Conservation (phyloP, 495 filamentous ascomycete genomes). For the Hypoxylon perforatum region DNA sequence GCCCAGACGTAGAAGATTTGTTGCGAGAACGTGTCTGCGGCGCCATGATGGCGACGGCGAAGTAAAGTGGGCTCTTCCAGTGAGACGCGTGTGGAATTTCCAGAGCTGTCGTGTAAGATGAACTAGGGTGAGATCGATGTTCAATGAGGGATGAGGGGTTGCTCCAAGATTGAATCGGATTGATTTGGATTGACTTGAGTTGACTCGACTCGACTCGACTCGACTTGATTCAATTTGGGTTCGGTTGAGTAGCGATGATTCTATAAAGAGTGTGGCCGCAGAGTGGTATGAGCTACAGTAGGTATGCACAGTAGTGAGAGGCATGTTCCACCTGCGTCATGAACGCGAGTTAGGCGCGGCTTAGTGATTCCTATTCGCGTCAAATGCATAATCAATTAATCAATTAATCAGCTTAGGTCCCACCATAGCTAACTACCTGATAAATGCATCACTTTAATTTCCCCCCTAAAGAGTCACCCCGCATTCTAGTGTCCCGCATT, state of each 20-base stretch:
- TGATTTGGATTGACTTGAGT: not conserved
- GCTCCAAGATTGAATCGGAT: not conserved
- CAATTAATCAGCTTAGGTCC: conserved; percentile 26
- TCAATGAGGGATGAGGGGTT: not conserved
- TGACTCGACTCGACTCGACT: not conserved
- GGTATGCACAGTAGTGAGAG: not conserved
- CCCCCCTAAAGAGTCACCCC: conserved; percentile 9
- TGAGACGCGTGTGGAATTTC: not conserved
- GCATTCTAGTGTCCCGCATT: conserved; percentile 6
- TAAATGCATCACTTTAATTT: conserved; percentile 23
- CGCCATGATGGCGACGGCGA: conserved; percentile 43
- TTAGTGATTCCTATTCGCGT: conserved; percentile 34
- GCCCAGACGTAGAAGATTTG: conserved; percentile 22
- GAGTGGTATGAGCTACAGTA: no score
- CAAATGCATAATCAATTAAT: conserved; percentile 49
- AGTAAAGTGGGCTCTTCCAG: not conserved
- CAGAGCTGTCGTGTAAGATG: not conserved
- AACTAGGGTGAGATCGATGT: not conserved
- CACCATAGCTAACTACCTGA: not conserved
- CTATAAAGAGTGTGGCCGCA: no score
- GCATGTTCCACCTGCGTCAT: conserved; percentile 1
- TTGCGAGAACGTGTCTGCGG: conserved; percentile 43
- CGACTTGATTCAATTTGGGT: not conserved
- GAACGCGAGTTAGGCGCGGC: conserved; percentile 19
- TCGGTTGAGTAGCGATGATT: not conserved